phyloP scores from a whole-genome alignment of 495 filamentous ascomycete species.

The Daldinia vernicosa region DNA sequence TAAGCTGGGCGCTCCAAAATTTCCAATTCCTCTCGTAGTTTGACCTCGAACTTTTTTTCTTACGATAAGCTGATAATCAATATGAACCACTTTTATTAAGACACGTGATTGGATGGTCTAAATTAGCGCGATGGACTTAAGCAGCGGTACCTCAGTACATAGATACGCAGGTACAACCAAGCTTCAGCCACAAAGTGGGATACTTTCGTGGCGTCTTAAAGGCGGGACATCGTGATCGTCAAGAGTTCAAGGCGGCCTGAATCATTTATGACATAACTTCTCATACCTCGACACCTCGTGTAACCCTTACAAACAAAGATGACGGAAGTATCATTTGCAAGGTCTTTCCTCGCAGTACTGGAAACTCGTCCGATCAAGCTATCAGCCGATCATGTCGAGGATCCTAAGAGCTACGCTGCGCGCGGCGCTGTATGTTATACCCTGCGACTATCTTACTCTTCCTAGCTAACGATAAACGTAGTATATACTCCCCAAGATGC shows the following conservation, averaged over 20 bases:
- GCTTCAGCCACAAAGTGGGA: slow-evolving; percentile 46
- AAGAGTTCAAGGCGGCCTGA: slow-evolving; percentile 1
- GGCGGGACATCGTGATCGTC: slow-evolving; percentile 35
- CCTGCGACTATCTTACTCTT: background rate
- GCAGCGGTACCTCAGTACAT: background rate
- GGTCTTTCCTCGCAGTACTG: slow-evolving; percentile 79
- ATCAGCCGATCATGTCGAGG: slow-evolving; percentile 83
- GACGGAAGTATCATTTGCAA: slow-evolving; percentile 87
- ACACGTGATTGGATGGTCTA: background rate
- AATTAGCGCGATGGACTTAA: background rate
- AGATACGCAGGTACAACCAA: slow-evolving; percentile 23
- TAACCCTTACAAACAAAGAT: slow-evolving; percentile 56
- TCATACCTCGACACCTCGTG: background rate
- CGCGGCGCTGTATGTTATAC: slow-evolving; percentile 70
- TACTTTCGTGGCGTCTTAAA: slow-evolving; percentile 31
- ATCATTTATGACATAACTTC: slow-evolving; percentile 15
- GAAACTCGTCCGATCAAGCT: slow-evolving; percentile 81
- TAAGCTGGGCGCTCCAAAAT: slow-evolving; percentile 19
- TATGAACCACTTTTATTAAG: slow-evolving; percentile 4
- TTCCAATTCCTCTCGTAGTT: slow-evolving; percentile 18
- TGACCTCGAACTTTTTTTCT: slow-evolving; percentile 40
- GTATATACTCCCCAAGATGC: slow-evolving; percentile 60
- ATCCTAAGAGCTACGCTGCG: slow-evolving; percentile 75
- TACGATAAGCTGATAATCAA: slow-evolving; percentile 45
- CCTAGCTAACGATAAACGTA: slow-evolving; percentile 34